Percentiles rank a stretch among this genome's conserved stretches.
These are phyloP conservation scores for Diaporthe amygdali DNA, from an alignment of 2,329 filamentous ascomycete genomes.

Conservation along the genomic window DNA sequence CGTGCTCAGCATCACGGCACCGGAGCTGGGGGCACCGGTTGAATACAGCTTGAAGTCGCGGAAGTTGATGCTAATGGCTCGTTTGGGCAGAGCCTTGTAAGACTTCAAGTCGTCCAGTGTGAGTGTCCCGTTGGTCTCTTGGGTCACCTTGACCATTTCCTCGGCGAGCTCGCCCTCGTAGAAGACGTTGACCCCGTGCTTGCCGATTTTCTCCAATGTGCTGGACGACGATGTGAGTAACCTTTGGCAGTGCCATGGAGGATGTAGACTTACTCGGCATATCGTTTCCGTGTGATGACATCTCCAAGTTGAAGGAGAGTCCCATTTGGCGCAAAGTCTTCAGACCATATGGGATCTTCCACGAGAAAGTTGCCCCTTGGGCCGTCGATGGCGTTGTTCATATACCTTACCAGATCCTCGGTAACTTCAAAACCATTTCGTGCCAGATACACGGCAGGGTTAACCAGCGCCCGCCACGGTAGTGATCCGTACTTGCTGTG, in stretches of 20 bases:
- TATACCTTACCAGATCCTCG: conserved; percentile 76
- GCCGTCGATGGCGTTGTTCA: conserved; percentile 54
- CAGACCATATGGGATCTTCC: conserved; percentile 78
- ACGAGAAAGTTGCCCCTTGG: conserved; percentile 66
- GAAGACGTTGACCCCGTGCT: conserved; percentile 58
- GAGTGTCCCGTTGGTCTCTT: conserved; percentile 80
- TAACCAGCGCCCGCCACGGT: conserved; percentile 74
- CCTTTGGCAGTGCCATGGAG: accelerated
- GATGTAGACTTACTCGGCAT: conserved; percentile 59
- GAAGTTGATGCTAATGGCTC: conserved; percentile 68
- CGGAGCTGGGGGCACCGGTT: conserved; percentile 78
- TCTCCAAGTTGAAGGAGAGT: conserved; percentile 75
- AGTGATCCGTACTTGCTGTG: conserved; percentile 73
- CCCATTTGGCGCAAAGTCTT: conserved; percentile 86
- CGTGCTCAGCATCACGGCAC: conserved; percentile 74
- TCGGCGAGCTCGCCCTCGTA: conserved; percentile 58
- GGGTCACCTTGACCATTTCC: conserved; percentile 73
- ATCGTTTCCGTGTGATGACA: conserved; percentile 79
- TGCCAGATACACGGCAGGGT: conserved; percentile 77
- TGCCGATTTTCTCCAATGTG: conserved; percentile 78
- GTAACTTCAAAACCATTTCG: conserved; percentile 75
- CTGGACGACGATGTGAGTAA: conserved; percentile 27
- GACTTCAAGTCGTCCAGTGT: conserved; percentile 76
- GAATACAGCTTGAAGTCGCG: conserved; percentile 73
- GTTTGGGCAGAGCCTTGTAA: conserved; percentile 70